Evolutionary conservation across 441 rosid species (phyloP).

Genomic region (Mallotus japonicus): DNA sequence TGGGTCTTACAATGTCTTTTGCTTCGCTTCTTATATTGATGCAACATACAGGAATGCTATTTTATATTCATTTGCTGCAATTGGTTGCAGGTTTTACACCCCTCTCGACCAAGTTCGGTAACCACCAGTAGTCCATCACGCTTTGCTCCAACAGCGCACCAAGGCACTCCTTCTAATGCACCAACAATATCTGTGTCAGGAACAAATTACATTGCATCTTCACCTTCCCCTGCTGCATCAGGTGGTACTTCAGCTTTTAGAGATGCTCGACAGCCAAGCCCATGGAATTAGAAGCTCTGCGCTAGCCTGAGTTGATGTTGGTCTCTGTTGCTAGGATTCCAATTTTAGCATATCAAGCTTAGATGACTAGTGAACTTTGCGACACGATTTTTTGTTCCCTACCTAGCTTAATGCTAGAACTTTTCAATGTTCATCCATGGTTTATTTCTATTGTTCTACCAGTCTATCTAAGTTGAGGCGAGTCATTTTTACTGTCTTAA

Average conservation of each 20-base stretch:
- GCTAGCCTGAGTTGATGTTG: background rate
- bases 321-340: constrained; percentile 3
- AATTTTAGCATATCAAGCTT: background rate
- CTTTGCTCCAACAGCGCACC: constrained; percentile 51
- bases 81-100: constrained; percentile 48
- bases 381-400: background rate
- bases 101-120: constrained; percentile 49
- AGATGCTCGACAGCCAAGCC: constrained; percentile 73
- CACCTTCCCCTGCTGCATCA: constrained; percentile 90
- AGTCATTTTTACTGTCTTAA: no score
- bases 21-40: constrained; percentile 9
- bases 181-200: constrained; percentile 64
- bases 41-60: background rate
- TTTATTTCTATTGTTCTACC: background rate
- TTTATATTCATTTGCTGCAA: background rate
- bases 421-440: no score
- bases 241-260: constrained; percentile 84
- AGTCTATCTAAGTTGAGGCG: background rate
- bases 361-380: background rate
- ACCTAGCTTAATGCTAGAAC: background rate
- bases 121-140: constrained; percentile 59
- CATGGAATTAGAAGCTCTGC: constrained; percentile 58
- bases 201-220: constrained; percentile 68
- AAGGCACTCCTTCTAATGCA: constrained; percentile 44
- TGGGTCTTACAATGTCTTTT: background rate